These are phyloP conservation scores for Setomelanomma holmii DNA, from an alignment of 2,329 filamentous ascomycete species.

Conservation along the genomic window DNA sequence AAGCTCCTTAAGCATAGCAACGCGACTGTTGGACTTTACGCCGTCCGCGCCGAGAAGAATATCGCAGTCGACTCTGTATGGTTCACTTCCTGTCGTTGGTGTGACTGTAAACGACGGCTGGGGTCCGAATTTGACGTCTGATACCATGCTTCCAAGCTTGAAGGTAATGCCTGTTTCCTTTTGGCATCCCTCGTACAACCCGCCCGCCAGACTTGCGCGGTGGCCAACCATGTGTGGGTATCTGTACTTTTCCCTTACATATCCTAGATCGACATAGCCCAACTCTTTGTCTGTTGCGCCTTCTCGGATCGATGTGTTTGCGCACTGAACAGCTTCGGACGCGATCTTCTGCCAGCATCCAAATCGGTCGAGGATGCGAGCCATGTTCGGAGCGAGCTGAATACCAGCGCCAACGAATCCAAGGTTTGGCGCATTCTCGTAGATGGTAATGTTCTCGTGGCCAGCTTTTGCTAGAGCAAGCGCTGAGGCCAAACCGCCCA, in stretches of 20 bases:
- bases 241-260: conserved; percentile 72
- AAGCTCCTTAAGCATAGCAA: conserved; percentile 62
- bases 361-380: conserved; percentile 73
- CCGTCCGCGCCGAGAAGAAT: conserved; percentile 57
- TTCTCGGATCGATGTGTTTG: conserved; percentile 76
- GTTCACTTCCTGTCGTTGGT: conserved; percentile 60
- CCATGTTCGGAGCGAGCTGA: conserved; percentile 83
- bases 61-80: conserved; percentile 61
- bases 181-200: conserved; percentile 74
- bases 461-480: conserved; percentile 78
- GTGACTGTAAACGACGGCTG: conserved; percentile 66
- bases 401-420: conserved; percentile 87
- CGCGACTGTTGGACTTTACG: conserved; percentile 56
- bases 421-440: conserved; percentile 74
- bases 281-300: conserved; percentile 74
- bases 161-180: conserved; percentile 69
- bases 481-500: conserved; percentile 77
- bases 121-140: conserved; percentile 63
- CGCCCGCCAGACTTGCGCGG: conserved; percentile 72
- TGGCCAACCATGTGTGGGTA: conserved; percentile 84
- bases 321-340: conserved; percentile 73
- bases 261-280: conserved; percentile 71
- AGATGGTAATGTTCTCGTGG: conserved; percentile 76
- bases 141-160: conserved; percentile 67
- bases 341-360: conserved; percentile 77